Base-by-base conservation (phyloP, 2,329 filamentous ascomycete genomes). In the Diplodia intermedia region DNA sequence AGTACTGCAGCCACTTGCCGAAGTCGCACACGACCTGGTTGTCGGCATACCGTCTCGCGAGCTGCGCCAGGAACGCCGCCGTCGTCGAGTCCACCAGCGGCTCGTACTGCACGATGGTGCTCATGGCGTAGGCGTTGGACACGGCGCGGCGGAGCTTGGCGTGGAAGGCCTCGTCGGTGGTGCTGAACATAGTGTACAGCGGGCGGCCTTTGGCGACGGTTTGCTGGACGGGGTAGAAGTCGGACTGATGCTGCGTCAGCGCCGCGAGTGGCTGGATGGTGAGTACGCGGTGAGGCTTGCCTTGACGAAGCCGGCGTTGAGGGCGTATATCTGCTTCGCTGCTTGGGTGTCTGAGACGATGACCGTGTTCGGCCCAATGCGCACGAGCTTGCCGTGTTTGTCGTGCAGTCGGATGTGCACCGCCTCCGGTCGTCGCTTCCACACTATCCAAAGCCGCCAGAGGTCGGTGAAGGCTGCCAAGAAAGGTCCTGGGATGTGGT, bases 281-380 rank as follows among this genome's bases (percentile, higher is more conserved):
- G 23, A 26, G 23, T 2, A 26, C 23, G 23, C 3, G 23, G 23
- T 26, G 23, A 26, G 23, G 23, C 31, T 38, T 9, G 23, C 60
- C 47, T 65, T 65, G 8, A 29, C 7, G 61, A 65, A 65, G 15
- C 61, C 49, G 3, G 40, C 81, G 5, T 79, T 78, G 56, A 80
- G 77, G 43, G 91, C 91, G 71, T 94, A 94, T 63, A 95, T 86
- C 57, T 83, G 78, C 36, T 61, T 60, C 14, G 57, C 57, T 0
- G 40, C 57, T 33, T 11, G 15, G 9, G 31, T 14, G 83, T 84
- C 50, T 89, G 89, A 74, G 94, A 91, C 67, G 89, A 90, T 65
- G 95, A 95, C 84, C 72, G 95, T 92, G 72, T 91, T 88, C 0
- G 93, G 93, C 73, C 92, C 90, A 71, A 96, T 90, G 23, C 93